Conservation (phyloP, 2,329 filamentous ascomycete genomes). For the Coleophoma cylindrospora region DNA sequence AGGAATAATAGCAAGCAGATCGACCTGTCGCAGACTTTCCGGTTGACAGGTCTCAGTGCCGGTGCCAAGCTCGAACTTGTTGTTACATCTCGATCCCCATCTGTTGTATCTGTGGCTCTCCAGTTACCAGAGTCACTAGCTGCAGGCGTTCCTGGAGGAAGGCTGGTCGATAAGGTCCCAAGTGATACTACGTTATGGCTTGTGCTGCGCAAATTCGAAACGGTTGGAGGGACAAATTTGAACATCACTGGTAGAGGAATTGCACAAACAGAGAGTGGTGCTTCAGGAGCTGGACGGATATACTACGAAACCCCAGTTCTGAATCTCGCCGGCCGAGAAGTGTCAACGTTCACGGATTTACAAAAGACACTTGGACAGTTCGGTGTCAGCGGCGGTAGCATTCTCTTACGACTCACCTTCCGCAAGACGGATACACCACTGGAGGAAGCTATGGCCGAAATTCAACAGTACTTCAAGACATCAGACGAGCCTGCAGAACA, state of each 20-base stretch:
- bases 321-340: constrained; percentile 75
- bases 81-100: constrained; percentile 77
- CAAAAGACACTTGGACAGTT: constrained; percentile 86
- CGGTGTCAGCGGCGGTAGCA: constrained; percentile 79
- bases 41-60: constrained; percentile 73
- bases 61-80: constrained; percentile 93
- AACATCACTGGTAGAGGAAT: constrained; percentile 83
- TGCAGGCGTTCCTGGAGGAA: constrained; percentile 54
- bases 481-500: constrained; percentile 7
- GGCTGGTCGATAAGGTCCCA: constrained; percentile 79
- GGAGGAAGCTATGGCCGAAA: constrained; percentile 79
- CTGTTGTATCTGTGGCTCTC: constrained; percentile 82
- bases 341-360: constrained; percentile 72
- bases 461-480: constrained; percentile 65
- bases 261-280: constrained; percentile 52
- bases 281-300: constrained; percentile 62
- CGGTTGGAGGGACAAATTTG: constrained; percentile 53
- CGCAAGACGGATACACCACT: constrained; percentile 71
- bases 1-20: constrained; percentile 81
- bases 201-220: constrained; percentile 85
- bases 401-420: constrained; percentile 74
- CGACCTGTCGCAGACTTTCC: constrained; percentile 79
- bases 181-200: constrained; percentile 88
- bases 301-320: constrained; percentile 85
- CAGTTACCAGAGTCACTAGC: constrained; percentile 73